A percentile compares a stretch with the other conserved stretches of the same genome.
Evolutionary conservation across 1,284 basidiomycete species (phyloP).

Genomic region (Ustilago trichophora): DNA sequence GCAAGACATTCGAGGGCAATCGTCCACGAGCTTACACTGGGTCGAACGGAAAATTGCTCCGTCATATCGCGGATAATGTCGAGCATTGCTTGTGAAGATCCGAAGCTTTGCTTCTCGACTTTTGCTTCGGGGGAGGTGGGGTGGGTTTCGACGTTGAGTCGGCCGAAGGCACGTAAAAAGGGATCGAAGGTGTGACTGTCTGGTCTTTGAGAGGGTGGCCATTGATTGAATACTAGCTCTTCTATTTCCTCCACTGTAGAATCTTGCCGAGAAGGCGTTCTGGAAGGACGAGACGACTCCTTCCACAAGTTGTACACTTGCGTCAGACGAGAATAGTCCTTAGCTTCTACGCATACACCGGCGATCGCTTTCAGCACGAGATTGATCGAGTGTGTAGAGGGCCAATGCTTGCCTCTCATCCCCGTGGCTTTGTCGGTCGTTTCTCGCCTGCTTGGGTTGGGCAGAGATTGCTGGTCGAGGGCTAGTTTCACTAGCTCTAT

Average conservation of each 20-base stretch:
- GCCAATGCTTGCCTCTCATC: constrained; percentile 39
- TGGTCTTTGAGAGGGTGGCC: constrained; percentile 34
- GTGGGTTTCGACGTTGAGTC: too few species aligned
- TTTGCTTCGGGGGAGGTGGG: too few species aligned
- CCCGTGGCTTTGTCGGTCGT: too few species aligned
- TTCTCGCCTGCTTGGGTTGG: too few species aligned
- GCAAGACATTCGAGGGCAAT: constrained; percentile 41
- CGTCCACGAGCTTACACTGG: constrained; percentile 36
- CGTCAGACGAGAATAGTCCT: constrained; percentile 22
- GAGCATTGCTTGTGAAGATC: constrained; percentile 25
- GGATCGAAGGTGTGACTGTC: constrained; percentile 35
- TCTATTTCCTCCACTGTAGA: too few species aligned
- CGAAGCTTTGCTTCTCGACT: too few species aligned
- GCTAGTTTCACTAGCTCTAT: constrained; percentile 10
- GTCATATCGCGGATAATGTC: constrained; percentile 44
- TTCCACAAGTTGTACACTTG: constrained; percentile 27
- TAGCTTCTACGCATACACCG: constrained; percentile 12
- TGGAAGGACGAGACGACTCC: not conserved
- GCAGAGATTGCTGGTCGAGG: too few species aligned
- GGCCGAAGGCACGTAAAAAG: constrained; percentile 34
- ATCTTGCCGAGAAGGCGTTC: too few species aligned
- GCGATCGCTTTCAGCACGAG: constrained; percentile 29
- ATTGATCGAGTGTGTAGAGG: constrained; percentile 41
- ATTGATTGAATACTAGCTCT: constrained; percentile 16
- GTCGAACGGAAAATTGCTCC: constrained; percentile 9